A percentile compares a stretch with the other conserved stretches of the same genome.
phyloP scores from a whole-genome alignment of 345 rosid species.

The Stellera chamaejasme region DNA sequence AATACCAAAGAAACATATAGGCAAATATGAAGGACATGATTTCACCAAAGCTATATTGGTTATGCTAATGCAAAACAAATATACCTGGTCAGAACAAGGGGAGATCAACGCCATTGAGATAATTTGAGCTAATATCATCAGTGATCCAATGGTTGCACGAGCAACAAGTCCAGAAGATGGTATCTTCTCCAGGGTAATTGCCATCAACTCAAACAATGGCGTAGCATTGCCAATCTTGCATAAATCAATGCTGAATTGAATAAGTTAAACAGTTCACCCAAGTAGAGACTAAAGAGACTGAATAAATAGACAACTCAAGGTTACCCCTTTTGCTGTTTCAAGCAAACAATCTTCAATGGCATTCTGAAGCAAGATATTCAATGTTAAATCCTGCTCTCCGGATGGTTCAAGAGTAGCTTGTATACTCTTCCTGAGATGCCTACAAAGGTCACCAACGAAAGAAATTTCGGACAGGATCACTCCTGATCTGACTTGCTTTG shows the following conservation, averaged over 20 bases:
- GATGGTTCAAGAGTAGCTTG: conserved; percentile 60
- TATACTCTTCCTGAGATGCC: conserved; percentile 89
- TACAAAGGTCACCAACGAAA: conserved; percentile 82
- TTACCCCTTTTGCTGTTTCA: conserved; percentile 86
- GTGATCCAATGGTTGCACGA: conserved; percentile 66
- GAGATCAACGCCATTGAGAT: conserved; percentile 54
- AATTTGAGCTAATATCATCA: conserved; percentile 75
- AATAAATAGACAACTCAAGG: conserved; percentile 4
- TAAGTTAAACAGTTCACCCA: conserved; percentile 4
- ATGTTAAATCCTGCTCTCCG: conserved; percentile 58
- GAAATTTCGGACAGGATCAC: conserved; percentile 57
- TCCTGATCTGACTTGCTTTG: conserved; percentile 65
- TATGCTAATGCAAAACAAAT: no score
- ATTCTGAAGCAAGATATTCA: conserved; percentile 64
- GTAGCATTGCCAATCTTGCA: conserved; percentile 51
- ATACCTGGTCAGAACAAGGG: conserved; percentile 52
- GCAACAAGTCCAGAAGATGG: conserved; percentile 76
- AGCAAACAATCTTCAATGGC: conserved; percentile 90
- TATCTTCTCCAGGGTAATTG: conserved; percentile 70
- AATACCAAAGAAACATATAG: no score
- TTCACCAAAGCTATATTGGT: conserved; percentile 12
- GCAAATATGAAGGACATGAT: no score
- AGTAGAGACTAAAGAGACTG: conserved; percentile 6
- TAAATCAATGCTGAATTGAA: conserved; percentile 3
- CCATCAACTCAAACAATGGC: conserved; percentile 72